phyloP scores from a whole-genome alignment of 1,139 yeast genomes.

The Suhomyces coccinellae region DNA sequence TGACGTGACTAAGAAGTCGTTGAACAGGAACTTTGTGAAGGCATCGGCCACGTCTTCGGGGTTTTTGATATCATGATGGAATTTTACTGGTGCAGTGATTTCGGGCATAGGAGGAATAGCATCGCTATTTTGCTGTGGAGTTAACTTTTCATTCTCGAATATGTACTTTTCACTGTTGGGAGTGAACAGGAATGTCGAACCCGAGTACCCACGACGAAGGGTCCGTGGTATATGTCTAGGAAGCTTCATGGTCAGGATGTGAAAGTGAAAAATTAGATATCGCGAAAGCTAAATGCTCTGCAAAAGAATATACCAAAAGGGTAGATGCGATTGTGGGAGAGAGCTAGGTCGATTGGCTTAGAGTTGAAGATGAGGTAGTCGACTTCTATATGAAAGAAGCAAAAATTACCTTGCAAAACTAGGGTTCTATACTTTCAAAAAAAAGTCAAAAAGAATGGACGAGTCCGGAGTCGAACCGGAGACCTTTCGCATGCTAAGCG shows the following conservation, averaged over 20 bases:
- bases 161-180: constrained; percentile 33
- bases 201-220: constrained; percentile 4
- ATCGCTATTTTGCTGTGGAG: constrained; percentile 32
- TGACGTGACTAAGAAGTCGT: constrained; percentile 33
- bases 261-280: constrained; percentile 2
- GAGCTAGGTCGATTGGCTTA: too few species aligned
- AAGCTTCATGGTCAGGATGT: constrained; percentile 1
- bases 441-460: constrained; percentile 49
- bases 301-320: too few species aligned
- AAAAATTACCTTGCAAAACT: too few species aligned
- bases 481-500: constrained; percentile 90
- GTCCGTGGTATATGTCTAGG: constrained; percentile 1
- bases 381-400: too few species aligned
- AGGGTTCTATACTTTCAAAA: too few species aligned
- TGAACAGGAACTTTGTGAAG: constrained; percentile 23
- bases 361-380: too few species aligned
- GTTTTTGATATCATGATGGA: constrained; percentile 33
- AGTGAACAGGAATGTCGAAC: constrained; percentile 27
- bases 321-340: too few species aligned
- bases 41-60: constrained; percentile 41
- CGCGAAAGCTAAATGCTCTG: not conserved
- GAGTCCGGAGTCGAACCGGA: constrained; percentile 90
- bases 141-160: constrained; percentile 36
- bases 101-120: constrained; percentile 35
- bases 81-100: constrained; percentile 17